Conservation (phyloP, 202 grass and related monocot species). For the Zoysia matrella region DNA sequence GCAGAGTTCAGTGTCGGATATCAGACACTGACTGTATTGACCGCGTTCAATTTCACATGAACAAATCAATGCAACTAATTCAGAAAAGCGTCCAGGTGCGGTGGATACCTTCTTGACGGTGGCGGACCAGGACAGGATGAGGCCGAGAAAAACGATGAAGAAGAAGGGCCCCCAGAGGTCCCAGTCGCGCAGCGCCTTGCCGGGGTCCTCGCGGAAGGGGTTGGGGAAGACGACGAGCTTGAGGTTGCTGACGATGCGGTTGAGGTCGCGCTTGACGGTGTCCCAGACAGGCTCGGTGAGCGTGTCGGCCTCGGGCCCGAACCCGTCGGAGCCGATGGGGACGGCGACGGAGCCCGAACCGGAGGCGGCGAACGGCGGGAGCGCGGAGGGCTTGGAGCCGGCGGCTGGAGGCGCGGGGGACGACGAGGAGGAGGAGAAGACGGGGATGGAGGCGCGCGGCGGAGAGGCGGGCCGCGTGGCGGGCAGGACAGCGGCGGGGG, state of each 20-base stretch:
- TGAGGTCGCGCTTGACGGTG: constrained; percentile 87
- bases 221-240: constrained; percentile 42
- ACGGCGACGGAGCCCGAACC: constrained; percentile 25
- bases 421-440: constrained; percentile 32
- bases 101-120: too few species aligned
- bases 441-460: constrained; percentile 69
- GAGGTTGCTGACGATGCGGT: constrained; percentile 85
- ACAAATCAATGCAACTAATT: too few species aligned
- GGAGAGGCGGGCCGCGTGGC: constrained; percentile 59
- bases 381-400: constrained; percentile 3
- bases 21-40: too few species aligned
- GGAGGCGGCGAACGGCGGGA: constrained; percentile 32
- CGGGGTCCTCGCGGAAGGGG: constrained; percentile 85
- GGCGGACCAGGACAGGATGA: too few species aligned
- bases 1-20: too few species aligned
- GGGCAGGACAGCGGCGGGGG: constrained; percentile 34
- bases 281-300: constrained; percentile 95
- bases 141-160: constrained; percentile 39
- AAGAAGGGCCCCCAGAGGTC: constrained; percentile 98
- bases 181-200: constrained; percentile 92
- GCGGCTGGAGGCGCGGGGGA: background rate
- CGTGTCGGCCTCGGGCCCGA: constrained; percentile 62
- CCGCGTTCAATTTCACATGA: too few species aligned
- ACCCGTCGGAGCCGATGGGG: constrained; percentile 52
- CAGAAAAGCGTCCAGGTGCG: too few species aligned